Percentiles rank a stretch among this genome's conserved stretches.
Conservation (phyloP, 2,329 filamentous ascomycete species). For the Clarireedia paspali region DNA sequence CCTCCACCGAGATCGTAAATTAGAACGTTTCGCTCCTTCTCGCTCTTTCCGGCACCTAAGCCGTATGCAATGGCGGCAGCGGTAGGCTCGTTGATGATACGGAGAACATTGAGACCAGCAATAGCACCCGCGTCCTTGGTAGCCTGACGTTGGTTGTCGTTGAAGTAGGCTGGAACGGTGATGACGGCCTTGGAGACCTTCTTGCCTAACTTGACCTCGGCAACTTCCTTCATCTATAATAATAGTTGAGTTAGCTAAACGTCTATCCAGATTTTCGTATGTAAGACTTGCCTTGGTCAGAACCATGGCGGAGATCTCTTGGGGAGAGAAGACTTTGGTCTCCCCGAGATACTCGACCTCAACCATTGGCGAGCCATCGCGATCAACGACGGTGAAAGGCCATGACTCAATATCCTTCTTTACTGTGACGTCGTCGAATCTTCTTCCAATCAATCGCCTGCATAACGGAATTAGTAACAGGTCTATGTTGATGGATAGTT, state of each 20-base stretch:
- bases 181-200: slow-evolving; percentile 99
- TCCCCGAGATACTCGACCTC: slow-evolving; percentile 93
- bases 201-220: slow-evolving; percentile 96
- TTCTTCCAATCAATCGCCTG: slow-evolving; percentile 94
- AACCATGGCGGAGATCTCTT: slow-evolving; percentile 99
- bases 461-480: slow-evolving; percentile 9
- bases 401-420: slow-evolving; percentile 98
- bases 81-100: slow-evolving; percentile 99
- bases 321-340: slow-evolving; percentile 92
- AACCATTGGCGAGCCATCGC: slow-evolving; percentile 80
- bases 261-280: background rate
- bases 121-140: slow-evolving; percentile 99
- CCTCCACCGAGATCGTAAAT: slow-evolving; percentile 99
- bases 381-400: slow-evolving; percentile 97
- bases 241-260: background rate
- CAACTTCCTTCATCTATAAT: slow-evolving; percentile 96
- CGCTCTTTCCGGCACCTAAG: slow-evolving; percentile 88
- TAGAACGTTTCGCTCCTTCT: slow-evolving; percentile 97
- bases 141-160: slow-evolving; percentile 99
- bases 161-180: slow-evolving; percentile 99
- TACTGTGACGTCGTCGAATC: slow-evolving; percentile 90
- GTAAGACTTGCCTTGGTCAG: slow-evolving; percentile 71
- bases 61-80: slow-evolving; percentile 97
- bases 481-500: background rate
- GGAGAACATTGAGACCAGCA: slow-evolving; percentile 92